Conservation (phyloP, 1,139 yeast species). For the Suhomyces bribrorum region DNA sequence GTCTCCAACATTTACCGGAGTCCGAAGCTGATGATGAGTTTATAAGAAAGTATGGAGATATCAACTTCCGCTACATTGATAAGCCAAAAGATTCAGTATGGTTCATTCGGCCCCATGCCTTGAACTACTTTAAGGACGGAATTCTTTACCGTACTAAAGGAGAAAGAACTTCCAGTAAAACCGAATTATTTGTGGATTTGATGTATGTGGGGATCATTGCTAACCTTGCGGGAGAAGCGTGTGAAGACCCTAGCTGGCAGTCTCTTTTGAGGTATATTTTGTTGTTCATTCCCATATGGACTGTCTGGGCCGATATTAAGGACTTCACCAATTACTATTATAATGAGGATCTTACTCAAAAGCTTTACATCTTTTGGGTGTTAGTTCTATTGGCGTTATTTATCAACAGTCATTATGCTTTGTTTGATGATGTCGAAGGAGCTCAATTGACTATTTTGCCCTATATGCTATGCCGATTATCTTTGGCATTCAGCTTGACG, state of each 20-base stretch:
- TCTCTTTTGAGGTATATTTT: conserved; percentile 52
- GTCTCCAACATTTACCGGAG: conserved; percentile 24
- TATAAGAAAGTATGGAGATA: conserved; percentile 51
- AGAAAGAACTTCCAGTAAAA: conserved; percentile 52
- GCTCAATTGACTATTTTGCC: conserved; percentile 50
- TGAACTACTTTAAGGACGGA: conserved; percentile 63
- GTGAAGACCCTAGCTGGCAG: conserved; percentile 50
- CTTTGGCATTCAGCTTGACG: conserved; percentile 35
- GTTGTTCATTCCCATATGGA: conserved; percentile 60
- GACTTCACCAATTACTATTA: conserved; percentile 67
- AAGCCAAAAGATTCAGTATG: conserved; percentile 45
- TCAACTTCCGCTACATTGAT: conserved; percentile 49
- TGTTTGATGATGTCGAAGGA: conserved; percentile 34
- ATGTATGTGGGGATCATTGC: conserved; percentile 67
- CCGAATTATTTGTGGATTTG: conserved; percentile 63
- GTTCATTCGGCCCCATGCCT: conserved; percentile 58
- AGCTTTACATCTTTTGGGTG: conserved; percentile 55
- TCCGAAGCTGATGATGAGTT: conserved; percentile 49
- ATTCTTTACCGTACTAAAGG: conserved; percentile 56
- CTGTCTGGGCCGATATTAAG: conserved; percentile 64
- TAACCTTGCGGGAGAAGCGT: conserved; percentile 57
- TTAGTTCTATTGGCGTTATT: conserved; percentile 51
- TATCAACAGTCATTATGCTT: conserved; percentile 50
- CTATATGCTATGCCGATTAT: conserved; percentile 48
- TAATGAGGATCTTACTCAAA: conserved; percentile 61